Conservation (phyloP, 257 asterid species). For the Solanum virginianum region DNA sequence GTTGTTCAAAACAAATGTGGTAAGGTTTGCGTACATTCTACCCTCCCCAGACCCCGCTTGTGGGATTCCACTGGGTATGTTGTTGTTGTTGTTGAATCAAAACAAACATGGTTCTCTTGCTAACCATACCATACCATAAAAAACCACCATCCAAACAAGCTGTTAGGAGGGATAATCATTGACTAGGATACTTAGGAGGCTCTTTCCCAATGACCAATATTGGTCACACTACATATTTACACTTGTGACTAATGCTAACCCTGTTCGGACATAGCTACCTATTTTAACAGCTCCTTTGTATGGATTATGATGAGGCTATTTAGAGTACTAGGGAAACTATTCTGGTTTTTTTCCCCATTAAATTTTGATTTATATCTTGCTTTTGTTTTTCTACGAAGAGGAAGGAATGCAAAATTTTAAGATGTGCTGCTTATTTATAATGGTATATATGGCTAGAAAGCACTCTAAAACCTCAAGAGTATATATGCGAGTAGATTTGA, state of each 20-base stretch:
- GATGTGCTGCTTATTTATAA: not conserved
- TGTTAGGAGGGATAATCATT: not conserved
- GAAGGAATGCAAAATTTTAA: not conserved
- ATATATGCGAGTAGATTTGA: not conserved
- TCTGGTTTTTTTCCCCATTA: not conserved
- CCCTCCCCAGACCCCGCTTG: no score
- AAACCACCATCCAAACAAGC: no score
- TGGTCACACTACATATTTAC: not conserved
- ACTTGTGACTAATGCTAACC: not conserved
- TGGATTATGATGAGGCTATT: not conserved
- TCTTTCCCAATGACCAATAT: no score
- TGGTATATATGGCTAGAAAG: not conserved
- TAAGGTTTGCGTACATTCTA: no score
- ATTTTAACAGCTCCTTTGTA: not conserved
- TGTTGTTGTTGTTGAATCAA: no score
- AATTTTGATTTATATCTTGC: not conserved
- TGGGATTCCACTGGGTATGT: no score
- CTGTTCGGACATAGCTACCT: not conserved
- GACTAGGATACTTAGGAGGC: not conserved
- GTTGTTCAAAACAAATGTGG: no score
- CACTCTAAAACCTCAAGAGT: not conserved
- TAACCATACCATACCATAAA: no score
- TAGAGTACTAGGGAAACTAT: not conserved
- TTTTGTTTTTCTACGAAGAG: not conserved
- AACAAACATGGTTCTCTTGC: no score